Evolutionary conservation across 176 grass and related monocot species (phyloP), one percentile per base, ranked within the genome.

Genomic region (Aegilops longissima): DNA sequence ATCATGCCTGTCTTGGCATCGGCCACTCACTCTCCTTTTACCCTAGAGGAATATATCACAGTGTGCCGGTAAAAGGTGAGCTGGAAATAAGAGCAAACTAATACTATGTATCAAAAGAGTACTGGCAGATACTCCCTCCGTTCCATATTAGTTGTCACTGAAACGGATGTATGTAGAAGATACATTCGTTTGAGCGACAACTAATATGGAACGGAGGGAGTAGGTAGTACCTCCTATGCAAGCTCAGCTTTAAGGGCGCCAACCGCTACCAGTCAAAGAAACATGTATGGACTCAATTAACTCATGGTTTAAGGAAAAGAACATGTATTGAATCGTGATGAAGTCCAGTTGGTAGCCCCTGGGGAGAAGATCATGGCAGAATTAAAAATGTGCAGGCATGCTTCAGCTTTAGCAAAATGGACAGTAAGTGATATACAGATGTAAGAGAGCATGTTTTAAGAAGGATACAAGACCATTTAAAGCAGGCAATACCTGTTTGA

Each of bases 1-100:
- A 91, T 88, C 90, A 81, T 91, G 70, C 4, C 59, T 69, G 78
- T 17, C 79, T 54, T 83, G 79, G 71, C 88, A 83, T 79, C 86
- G 84, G 39, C 65, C 71, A 70, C 49, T 45, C 33, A 6, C n/a
- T 4, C 5, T 33, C 61, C 65, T 85, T 85, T 82, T 65, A 68
- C 81, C 61, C 78, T 91, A 78, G 82, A 77, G 78, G 86, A 91
- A 72, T 78, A 38, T 64, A 67, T 59, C 33, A 80, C 76, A 39
- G 24, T 72, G 36, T 78, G 30, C 82, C 25, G 77, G 90, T 91
- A 82, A 88, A 91, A 88, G 83, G 76, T 80, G 86, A 76, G 47
- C 44, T 77, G 24, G 27, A 70, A 73, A 14, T 21, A 76, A 90
- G 67, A 87, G 25, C 84, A 87, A 84, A 76, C 80, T 87, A 87